These are phyloP conservation scores for Saccharomyces hybrid DNA, from an alignment of 1,139 yeast species.

Conservation along the genomic window DNA sequence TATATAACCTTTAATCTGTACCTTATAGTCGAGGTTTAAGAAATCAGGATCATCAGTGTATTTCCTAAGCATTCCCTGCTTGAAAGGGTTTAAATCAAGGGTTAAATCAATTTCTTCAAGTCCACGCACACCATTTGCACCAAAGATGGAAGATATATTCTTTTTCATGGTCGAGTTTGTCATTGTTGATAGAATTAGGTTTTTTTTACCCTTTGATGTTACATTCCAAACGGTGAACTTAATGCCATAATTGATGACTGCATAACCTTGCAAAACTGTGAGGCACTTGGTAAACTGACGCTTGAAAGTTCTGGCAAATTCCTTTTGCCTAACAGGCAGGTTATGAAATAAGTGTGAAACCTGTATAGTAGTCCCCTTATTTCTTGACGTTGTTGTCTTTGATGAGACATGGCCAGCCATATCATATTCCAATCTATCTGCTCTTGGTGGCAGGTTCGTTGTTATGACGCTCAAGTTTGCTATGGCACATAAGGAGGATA, in stretches of 20 bases:
- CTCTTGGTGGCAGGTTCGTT: slow-evolving; percentile 52
- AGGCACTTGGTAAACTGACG: slow-evolving; percentile 67
- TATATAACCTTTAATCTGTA: slow-evolving; percentile 50
- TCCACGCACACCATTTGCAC: slow-evolving; percentile 55
- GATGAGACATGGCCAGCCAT: slow-evolving; percentile 43
- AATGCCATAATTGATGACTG: slow-evolving; percentile 51
- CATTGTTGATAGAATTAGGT: slow-evolving; percentile 42
- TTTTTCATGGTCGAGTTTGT: slow-evolving; percentile 44
- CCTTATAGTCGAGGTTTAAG: slow-evolving; percentile 23
- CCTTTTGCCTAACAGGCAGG: slow-evolving; percentile 69
- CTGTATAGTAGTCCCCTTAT: slow-evolving; percentile 51
- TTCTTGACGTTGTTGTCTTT: slow-evolving; percentile 42
- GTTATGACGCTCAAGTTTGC: slow-evolving; percentile 51
- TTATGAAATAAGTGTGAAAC: slow-evolving; percentile 50
- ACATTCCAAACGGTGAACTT: slow-evolving; percentile 54
- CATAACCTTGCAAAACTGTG: slow-evolving; percentile 56
- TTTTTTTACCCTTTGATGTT: slow-evolving; percentile 42
- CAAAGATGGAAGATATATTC: slow-evolving; percentile 62
- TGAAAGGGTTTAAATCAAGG: slow-evolving; percentile 28
- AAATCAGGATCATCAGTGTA: slow-evolving; percentile 14
- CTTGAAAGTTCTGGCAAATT: slow-evolving; percentile 58
- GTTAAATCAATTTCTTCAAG: slow-evolving; percentile 42
- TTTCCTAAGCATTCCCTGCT: slow-evolving; percentile 13
- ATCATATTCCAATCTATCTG: slow-evolving; percentile 47
- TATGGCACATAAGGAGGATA: slow-evolving; percentile 63